phyloP scores from a whole-genome alignment of 1,284 basidiomycete species.

The Ganoderma multipileum region DNA sequence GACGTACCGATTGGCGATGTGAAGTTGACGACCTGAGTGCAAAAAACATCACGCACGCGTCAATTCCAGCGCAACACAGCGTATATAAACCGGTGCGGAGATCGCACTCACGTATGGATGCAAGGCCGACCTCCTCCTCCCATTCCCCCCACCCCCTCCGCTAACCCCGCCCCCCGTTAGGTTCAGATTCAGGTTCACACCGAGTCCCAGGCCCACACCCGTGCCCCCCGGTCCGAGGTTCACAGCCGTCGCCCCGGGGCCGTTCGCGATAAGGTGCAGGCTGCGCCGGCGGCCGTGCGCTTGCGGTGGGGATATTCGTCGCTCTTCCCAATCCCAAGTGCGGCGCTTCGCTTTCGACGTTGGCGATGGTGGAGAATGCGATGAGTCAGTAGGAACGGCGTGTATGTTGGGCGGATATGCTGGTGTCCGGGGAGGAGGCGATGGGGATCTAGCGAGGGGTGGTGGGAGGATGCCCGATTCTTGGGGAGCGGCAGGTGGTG shows the following conservation, averaged over 20 bases:
- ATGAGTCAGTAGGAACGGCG: background rate
- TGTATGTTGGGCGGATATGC: slow-evolving; percentile 5
- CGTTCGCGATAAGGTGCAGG: slow-evolving; percentile 22
- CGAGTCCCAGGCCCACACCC: slow-evolving; percentile 8
- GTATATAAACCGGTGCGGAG: background rate
- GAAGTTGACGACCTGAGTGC: slow-evolving; percentile 37
- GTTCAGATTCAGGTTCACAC: slow-evolving; percentile 3
- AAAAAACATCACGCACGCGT: background rate
- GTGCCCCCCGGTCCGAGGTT: slow-evolving; percentile 15
- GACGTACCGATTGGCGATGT: slow-evolving; percentile 41
- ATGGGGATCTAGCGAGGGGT: background rate
- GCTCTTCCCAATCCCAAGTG: slow-evolving; percentile 31
- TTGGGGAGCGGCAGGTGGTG: background rate
- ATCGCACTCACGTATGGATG: slow-evolving; percentile 43
- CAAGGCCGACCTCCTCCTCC: slow-evolving; percentile 32
- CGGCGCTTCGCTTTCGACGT: slow-evolving; percentile 19
- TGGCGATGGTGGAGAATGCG: slow-evolving; percentile 13
- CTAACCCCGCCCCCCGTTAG: background rate
- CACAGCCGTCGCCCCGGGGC: slow-evolving; percentile 18
- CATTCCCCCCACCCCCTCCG: slow-evolving; percentile 11
- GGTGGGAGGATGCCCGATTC: slow-evolving; percentile 2
- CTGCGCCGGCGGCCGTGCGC: slow-evolving; percentile 4
- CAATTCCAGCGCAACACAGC: slow-evolving; percentile 4
- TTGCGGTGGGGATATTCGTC: slow-evolving; percentile 12
- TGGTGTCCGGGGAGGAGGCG: background rate